phyloP scores from a whole-genome alignment of 2,329 filamentous ascomycete genomes.

The Neonectria sp. region DNA sequence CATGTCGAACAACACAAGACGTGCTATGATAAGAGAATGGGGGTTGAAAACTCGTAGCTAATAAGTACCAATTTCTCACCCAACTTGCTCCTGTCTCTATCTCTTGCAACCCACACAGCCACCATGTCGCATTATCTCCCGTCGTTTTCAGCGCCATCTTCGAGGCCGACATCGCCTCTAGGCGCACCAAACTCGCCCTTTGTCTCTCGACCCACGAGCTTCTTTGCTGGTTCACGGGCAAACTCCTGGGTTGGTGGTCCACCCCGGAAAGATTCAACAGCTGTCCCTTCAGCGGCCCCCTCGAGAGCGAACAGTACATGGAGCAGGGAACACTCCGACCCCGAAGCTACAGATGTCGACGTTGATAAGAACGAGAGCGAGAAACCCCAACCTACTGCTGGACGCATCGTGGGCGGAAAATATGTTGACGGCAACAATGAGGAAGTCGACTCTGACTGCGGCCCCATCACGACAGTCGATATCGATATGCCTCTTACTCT shows the following conservation, averaged over 20 bases:
- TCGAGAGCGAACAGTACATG: constrained; percentile 22
- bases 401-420: constrained; percentile 41
- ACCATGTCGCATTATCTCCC: constrained; percentile 43
- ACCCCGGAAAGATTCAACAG: constrained; percentile 26
- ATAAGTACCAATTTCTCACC: constrained; percentile 11
- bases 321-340: constrained; percentile 29
- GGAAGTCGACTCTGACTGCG: constrained; percentile 34
- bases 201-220: constrained; percentile 39
- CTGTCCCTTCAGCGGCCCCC: constrained; percentile 17
- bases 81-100: constrained; percentile 5
- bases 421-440: constrained; percentile 37
- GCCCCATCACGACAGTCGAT: constrained; percentile 39
- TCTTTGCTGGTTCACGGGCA: constrained; percentile 39
- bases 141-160: constrained; percentile 41
- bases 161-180: constrained; percentile 33
- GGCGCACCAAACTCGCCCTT: constrained; percentile 28
- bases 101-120: constrained; percentile 16
- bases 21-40: constrained; percentile 31
- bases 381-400: constrained; percentile 22
- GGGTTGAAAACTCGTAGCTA: constrained; percentile 18
- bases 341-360: constrained; percentile 36
- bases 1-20: constrained; percentile 25
- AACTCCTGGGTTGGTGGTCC: constrained; percentile 35
- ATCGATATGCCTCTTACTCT: constrained; percentile 41
- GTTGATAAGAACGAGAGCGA: constrained; percentile 36